These are phyloP conservation scores for Rhizophlyctis rosea DNA, from an alignment of 192 early-diverging fungal genomes.

Conservation along the genomic window DNA sequence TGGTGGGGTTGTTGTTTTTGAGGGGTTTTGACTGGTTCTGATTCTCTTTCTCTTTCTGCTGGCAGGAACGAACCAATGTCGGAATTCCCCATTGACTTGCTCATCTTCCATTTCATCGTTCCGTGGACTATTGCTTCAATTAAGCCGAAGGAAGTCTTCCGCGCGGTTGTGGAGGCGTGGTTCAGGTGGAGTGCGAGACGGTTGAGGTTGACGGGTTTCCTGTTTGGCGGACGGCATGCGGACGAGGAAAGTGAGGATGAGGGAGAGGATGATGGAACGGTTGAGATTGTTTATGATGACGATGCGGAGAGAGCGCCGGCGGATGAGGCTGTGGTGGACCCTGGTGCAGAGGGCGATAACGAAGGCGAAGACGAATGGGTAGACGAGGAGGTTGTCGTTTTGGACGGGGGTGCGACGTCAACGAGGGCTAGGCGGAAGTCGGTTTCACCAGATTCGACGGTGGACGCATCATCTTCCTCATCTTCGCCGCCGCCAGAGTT, in stretches of 20 bases:
- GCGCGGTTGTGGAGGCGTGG: constrained; percentile 61
- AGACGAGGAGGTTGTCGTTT: constrained; percentile 21
- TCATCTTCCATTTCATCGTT: constrained; percentile 71
- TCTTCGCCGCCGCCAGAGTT: too few species aligned
- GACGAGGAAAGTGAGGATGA: constrained; percentile 74
- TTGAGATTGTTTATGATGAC: constrained; percentile 23
- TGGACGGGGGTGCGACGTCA: constrained; percentile 23
- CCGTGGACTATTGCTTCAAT: constrained; percentile 61
- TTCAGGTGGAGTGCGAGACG: constrained; percentile 64
- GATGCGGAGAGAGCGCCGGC: background rate
- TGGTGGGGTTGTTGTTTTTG: constrained; percentile 13
- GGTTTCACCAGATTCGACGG: too few species aligned
- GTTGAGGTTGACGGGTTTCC: constrained; percentile 76
- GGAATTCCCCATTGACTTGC: constrained; percentile 73
- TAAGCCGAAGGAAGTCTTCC: constrained; percentile 57
- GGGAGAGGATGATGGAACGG: constrained; percentile 13
- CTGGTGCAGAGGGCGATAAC: background rate
- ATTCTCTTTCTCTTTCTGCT: too few species aligned
- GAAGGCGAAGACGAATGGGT: constrained; percentile 43
- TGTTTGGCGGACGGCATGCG: constrained; percentile 66
- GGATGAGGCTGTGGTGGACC: constrained; percentile 6
- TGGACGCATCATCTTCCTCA: too few species aligned
- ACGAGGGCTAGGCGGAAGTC: too few species aligned
- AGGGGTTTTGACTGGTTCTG: constrained; percentile 4
- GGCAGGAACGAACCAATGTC: constrained; percentile 70